Conservation (phyloP, 305 asterid genomes). For the Fraxinus paxiana region DNA sequence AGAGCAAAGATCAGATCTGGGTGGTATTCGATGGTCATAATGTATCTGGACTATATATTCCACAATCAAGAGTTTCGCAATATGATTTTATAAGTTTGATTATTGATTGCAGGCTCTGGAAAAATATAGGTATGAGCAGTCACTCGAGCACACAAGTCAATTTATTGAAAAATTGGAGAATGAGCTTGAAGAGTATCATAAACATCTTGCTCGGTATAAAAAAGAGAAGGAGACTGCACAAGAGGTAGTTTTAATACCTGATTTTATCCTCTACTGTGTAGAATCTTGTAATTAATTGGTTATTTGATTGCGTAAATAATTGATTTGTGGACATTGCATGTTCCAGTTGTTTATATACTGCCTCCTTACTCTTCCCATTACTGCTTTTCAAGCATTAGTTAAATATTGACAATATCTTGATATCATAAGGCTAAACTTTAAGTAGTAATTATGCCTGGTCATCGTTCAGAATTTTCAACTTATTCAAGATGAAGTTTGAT, state of each 20-base stretch:
- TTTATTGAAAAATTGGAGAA: conserved; percentile 83
- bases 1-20: not conserved
- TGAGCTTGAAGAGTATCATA: conserved; percentile 68
- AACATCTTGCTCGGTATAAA: conserved; percentile 56
- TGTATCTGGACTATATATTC: not conserved
- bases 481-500: not conserved
- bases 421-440: not conserved
- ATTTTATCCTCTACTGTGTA: conserved; percentile 1
- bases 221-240: conserved; percentile 32
- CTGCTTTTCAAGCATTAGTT: not conserved
- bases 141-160: conserved; percentile 81
- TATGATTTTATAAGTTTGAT: conserved; percentile 14
- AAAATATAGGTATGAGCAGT: conserved; percentile 66
- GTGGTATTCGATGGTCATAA: not conserved
- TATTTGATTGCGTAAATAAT: not conserved
- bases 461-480: not conserved
- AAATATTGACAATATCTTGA: not conserved
- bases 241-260: conserved; percentile 21
- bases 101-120: conserved; percentile 61
- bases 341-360: not conserved
- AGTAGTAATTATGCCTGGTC: not conserved
- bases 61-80: not conserved
- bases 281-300: not conserved
- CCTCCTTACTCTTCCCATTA: not conserved
- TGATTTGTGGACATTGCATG: not conserved